Evolutionary conservation across 306 rosid genomes (phyloP), one percentile per base, ranked within the genome.

Genomic region (Castanea sativa): DNA sequence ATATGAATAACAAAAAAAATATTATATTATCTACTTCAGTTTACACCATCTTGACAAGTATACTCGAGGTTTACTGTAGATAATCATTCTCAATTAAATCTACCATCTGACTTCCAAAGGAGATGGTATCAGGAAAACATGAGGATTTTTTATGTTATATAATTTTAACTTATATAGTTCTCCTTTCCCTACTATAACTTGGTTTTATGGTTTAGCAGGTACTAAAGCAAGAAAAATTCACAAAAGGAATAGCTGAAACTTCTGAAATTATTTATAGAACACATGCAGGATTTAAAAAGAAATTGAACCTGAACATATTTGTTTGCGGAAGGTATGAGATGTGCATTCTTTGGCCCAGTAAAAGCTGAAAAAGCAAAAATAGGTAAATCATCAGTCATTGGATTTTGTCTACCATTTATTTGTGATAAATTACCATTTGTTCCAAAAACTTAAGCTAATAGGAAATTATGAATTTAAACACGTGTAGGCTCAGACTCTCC

Each of bases 251-350:
- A 41, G 30, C 43, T 30, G 70, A 8, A 59, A 59, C 29, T 61
- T 15, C 29, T 25, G 3, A 8, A 18, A 70, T 41, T 20, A 78
- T 56, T 23, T 53, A 23, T 55, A 27, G 20, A 59, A 71, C 60
- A 49, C 21, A 51, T 12, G 1, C 13, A 58, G 67, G 59, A 32
- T 51, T 27, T 41, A 69, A 10, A 23, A 59, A 72, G 69, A 75
- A 78, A 83, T 58, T 75, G 76, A 76, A 94, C 98, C 98, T 94
- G 97, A 74, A 92, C 91, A 65, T 91, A 94, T 32, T 88, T 86
- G 86, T 89, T 91, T 73, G 97, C 97, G 56, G 97, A 93, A 49
- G 97, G 90, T 55, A 92, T 87, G 76, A 92, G 13, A 29, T 92
- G 85, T 43, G 49, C 73, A 69, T 88, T 89, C 87, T 90, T 92